These are phyloP conservation scores for Dictyostelium intermedium DNA, from an alignment of 78 protist genomes.

Conservation along the genomic window DNA sequence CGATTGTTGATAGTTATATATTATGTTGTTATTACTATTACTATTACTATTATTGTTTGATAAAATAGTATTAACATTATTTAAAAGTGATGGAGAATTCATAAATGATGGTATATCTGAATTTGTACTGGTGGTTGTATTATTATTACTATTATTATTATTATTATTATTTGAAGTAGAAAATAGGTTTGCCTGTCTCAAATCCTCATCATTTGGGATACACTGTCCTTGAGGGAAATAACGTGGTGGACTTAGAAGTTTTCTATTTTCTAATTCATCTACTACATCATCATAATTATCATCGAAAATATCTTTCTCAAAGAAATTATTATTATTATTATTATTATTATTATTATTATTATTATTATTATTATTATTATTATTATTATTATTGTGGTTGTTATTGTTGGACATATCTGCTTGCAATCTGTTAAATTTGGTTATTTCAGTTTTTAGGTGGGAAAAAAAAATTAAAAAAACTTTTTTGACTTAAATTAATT, in stretches of 20 bases:
- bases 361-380: too few species aligned
- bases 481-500: not conserved
- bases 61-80: conserved; percentile 1
- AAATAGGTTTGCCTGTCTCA: too few species aligned
- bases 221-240: too few species aligned
- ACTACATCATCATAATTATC: not conserved
- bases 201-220: too few species aligned
- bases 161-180: not conserved
- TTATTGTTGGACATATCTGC: not conserved
- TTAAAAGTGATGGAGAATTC: not conserved
- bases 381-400: too few species aligned
- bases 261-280: not conserved
- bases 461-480: not conserved
- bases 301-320: not conserved
- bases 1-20: not conserved
- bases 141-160: not conserved
- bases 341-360: too few species aligned
- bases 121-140: not conserved
- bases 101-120: not conserved
- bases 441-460: not conserved
- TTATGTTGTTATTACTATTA: not conserved
- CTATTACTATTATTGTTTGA: not conserved
- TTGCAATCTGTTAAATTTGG: not conserved
- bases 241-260: not conserved
- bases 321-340: not conserved